Conservation (phyloP, 1,139 yeast genomes). For the Blastobotrys buckinghamii region DNA sequence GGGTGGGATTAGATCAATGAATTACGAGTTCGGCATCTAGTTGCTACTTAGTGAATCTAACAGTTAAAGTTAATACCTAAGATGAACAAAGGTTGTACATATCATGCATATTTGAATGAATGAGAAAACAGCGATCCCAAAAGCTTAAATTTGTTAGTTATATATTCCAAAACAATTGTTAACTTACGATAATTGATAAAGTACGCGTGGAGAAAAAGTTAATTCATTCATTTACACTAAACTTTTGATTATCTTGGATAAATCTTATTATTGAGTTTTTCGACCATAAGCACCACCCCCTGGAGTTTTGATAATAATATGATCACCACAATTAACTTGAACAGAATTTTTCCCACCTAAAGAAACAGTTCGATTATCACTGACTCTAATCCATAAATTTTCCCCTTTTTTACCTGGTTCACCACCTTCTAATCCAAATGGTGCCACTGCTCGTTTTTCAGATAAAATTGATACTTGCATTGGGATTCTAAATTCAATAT, state of each 20-base stretch:
- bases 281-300: constrained; percentile 43
- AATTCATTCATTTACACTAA: no score
- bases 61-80: no score
- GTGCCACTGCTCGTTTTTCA: constrained; percentile 54
- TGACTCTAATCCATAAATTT: constrained; percentile 45
- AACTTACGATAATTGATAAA: no score
- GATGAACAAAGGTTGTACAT: no score
- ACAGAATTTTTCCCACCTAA: constrained; percentile 58
- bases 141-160: no score
- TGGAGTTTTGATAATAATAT: constrained; percentile 46
- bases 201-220: no score
- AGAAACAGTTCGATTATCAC: constrained; percentile 33
- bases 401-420: constrained; percentile 52
- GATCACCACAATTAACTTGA: constrained; percentile 46
- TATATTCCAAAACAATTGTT: no score
- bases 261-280: not conserved
- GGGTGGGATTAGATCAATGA: no score
- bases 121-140: no score
- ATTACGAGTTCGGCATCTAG: no score
- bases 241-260: not conserved
- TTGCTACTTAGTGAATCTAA: no score
- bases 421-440: constrained; percentile 60
- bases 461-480: constrained; percentile 55
- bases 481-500: constrained; percentile 51
- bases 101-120: no score